Base-by-base conservation (phyloP, 495 filamentous ascomycete genomes). In the Aspergillus mulundensis region DNA sequence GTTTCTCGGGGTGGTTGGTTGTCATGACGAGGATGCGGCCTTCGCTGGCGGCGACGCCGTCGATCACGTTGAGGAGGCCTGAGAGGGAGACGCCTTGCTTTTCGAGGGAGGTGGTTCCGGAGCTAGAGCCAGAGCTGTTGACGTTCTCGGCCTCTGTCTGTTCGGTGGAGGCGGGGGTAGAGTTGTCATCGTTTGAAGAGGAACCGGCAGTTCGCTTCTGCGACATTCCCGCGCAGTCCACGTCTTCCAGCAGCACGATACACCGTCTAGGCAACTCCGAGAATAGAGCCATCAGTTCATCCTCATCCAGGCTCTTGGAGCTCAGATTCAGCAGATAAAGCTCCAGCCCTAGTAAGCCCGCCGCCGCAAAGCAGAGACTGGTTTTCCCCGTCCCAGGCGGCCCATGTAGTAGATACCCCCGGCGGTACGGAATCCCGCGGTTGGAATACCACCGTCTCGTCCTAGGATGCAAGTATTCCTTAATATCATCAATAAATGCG, bases 11-110 rank as follows among this genome's bases (percentile, higher is more conserved):
- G 61, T 90, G 86, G 61, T 94, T 94, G 43, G 89, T 91, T 2
- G 88, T 92, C 88, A 94, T 92, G 58, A 94, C 86, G 8, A 92
- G 77, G 16, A 92, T 82, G 5, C 87, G 80, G 12, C 89, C 89
- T 66, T 92, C 88, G 50, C 84, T 83, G 0, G 83, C 84, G 7
- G 86, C 85, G n/a, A 91, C 86, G 15, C 89, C 89, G 60, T 92
- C 89, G 28, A 94, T 80, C 30, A 87, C 87, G 59, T 92, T 94
- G 38, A 94, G 74, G 11, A 94, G 71, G 0, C 82, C 88, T 2
- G 88, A 91, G 12, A 94, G 80, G 0, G 86, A 86, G 54, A 83
- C 66, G 11, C 71, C 69, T 1, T 64, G 44, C 11, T 68, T 64
- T 0, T 64, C 42, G 23, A 61, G 40, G 0, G 60, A 47, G 16